Percentiles rank a stretch among this genome's conserved stretches.
Evolutionary conservation across 1,139 yeast genomes (phyloP).

Genomic region (Arxiozyma heterogenica): DNA sequence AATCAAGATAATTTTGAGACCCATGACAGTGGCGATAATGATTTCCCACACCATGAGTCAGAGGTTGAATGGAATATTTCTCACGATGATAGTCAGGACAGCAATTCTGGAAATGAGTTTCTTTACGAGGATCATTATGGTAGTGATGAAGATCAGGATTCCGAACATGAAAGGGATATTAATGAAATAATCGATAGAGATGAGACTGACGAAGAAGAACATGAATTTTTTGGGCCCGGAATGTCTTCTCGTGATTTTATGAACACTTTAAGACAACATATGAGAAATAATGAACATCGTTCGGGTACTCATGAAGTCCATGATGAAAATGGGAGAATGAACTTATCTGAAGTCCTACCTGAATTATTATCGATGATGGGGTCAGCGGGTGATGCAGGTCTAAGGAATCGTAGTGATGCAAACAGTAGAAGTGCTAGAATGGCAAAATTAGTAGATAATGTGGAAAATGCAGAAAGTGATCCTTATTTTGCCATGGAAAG

Average conservation of each 20-base stretch:
- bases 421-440: conserved; percentile 16
- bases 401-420: conserved; percentile 4
- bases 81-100: conserved; percentile 11
- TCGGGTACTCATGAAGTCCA: conserved; percentile 20
- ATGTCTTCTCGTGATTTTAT: conserved; percentile 18
- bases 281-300: conserved; percentile 12
- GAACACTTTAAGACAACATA: conserved; percentile 14
- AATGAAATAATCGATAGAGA: conserved; percentile 6
- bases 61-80: not conserved
- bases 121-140: conserved; percentile 7
- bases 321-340: conserved; percentile 1
- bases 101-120: conserved; percentile 10
- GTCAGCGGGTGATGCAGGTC: conserved; percentile 17
- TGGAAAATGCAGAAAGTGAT: conserved; percentile 33
- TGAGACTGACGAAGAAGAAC: conserved; percentile 15
- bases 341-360: conserved; percentile 30
- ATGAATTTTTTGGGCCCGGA: conserved; percentile 12
- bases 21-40: conserved; percentile 5
- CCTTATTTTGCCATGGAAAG: conserved; percentile 47
- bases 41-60: not conserved
- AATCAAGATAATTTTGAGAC: not conserved
- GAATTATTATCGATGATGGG: conserved; percentile 36
- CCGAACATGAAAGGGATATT: conserved; percentile 12
- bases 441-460: conserved; percentile 20
- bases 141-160: conserved; percentile 11